A percentile compares a stretch with the other conserved stretches of the same genome.
These are phyloP conservation scores for Lepidium aucheri DNA, from an alignment of 345 rosid species.

Conservation along the genomic window DNA sequence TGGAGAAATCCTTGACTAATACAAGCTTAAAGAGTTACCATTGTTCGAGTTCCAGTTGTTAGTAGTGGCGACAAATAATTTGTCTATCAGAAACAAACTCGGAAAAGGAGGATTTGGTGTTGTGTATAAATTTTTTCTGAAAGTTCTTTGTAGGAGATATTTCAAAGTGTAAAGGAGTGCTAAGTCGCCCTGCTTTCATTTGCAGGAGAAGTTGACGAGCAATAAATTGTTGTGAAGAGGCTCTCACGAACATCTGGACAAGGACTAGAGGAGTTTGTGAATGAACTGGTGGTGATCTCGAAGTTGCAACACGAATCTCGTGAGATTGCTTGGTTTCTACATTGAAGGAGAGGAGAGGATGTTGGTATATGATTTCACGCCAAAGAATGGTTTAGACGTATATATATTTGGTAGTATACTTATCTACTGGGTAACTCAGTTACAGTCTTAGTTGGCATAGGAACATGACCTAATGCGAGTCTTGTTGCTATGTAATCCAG, in stretches of 20 bases:
- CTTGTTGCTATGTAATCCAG: not conserved
- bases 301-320: constrained; percentile 57
- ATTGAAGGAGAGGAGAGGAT: constrained; percentile 43
- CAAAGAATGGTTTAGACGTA: constrained; percentile 26
- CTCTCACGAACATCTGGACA: constrained; percentile 41
- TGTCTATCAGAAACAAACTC: no score
- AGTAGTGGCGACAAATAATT: no score
- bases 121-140: not conserved
- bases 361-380: constrained; percentile 47
- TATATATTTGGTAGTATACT: constrained; percentile 25
- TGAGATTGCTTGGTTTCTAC: constrained; percentile 50
- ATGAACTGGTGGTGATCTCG: constrained; percentile 43
- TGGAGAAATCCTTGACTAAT: no score
- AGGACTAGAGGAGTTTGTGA: constrained; percentile 45
- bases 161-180: no score
- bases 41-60: no score
- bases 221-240: constrained; percentile 50
- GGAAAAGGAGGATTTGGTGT: no score
- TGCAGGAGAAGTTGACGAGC: constrained; percentile 39
- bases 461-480: not conserved
- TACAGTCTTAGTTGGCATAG: not conserved
- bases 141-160: not conserved
- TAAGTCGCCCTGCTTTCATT: not conserved
- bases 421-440: not conserved
- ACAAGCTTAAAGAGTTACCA: no score